Evolutionary conservation across 768 basidiomycete genomes (phyloP), one percentile per base, ranked within the genome.

Genomic region (Mycena galopus): DNA sequence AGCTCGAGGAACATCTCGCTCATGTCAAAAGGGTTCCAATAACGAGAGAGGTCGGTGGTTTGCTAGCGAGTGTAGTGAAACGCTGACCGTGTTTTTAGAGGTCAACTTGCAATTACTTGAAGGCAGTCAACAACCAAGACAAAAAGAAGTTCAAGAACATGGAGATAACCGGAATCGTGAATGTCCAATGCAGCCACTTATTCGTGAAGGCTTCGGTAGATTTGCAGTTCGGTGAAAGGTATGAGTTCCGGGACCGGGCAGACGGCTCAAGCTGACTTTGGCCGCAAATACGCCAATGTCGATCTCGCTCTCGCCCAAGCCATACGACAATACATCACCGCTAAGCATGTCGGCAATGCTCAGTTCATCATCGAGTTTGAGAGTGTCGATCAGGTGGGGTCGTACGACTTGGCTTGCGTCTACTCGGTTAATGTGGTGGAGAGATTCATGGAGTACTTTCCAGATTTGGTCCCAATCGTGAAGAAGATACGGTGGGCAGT

Each of bases 81-180:
- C 35, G 44, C 53, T 32, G 14, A 64, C 47, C n/a, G 11, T 53
- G 3, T 29, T 8, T 6, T 9, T 47, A 78, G 79, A 78, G 77
- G 51, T 72, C 73, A 16, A 79, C 67, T 2, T 80, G 79, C 68
- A 67, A 73, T 16, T 67, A 77, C 44, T 60, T 79, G 16, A 76
- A 73, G 9, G 78, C 70, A 1, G 75, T 77, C 7, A 75, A 76
- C 53, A 74, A 75, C 44, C 77, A 78, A 51, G 75, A 79, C 62
- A 74, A 68, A 56, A 77, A 72, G 39, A 80, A 78, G 30, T 78
- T 78, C 63, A 76, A 74, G 39, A 75, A 75, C 14, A 72, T 75
- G 55, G 70, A 59, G 30, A 47, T 76, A 21, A 77, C 77, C 12
- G 78, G 78, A 2, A 71, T 76, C 19, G 60, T 79, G 2, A 71